Base-by-base conservation (phyloP, 2,329 filamentous ascomycete genomes). In the Scolecobasidium constrictum region DNA sequence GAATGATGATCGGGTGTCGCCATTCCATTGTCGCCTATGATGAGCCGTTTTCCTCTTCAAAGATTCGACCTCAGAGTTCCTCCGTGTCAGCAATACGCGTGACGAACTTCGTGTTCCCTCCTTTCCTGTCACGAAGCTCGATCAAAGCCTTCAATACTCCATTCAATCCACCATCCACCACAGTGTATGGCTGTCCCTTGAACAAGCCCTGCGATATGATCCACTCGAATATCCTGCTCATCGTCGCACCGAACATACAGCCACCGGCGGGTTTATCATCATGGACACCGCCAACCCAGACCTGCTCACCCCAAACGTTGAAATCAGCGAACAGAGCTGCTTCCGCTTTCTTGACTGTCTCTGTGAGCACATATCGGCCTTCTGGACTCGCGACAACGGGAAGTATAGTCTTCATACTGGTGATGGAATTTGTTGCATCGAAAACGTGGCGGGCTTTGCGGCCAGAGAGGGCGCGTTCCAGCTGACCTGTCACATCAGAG, bases 101-200 rank as follows among this genome's bases (percentile, higher is more conserved):
- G 1, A 83, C 71, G 61, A 79, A 82, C 60, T 83, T 83, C 1
- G 74, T 65, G 1, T 68, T 78, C 51, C 72, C 78, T 17, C 73
- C 76, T 56, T 73, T 76, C 0, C 78, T 78, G 19, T 64, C 66
- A 53, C 69, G 73, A 53, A 83, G 55, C 48, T 74, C 70, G 49
- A 58, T 56, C 57, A 83, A 52, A 1, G 75, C 74, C 3, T 54
- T 62, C 41, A 81, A 50, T n/a, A n/a, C n/a, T n/a, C n/a, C n/a
- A n/a, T n/a, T n/a, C n/a, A n/a, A n/a, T 0, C 76, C 77, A 3
- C 74, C 72, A 0, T 66, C 58, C 1, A 76, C 56, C 11, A 78
- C 62, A 54, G 77, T 70, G 35, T 62, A 56, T 33, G 68, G 68
- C 53, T 77, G 72, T 6, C 56, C 50, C 46, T 54, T 60, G 40